A percentile compares a stretch with the other conserved stretches of the same genome.
These are phyloP conservation scores for Urochloa ruziziensis DNA, from an alignment of 176 grass and related monocot genomes.

Conservation along the genomic window DNA sequence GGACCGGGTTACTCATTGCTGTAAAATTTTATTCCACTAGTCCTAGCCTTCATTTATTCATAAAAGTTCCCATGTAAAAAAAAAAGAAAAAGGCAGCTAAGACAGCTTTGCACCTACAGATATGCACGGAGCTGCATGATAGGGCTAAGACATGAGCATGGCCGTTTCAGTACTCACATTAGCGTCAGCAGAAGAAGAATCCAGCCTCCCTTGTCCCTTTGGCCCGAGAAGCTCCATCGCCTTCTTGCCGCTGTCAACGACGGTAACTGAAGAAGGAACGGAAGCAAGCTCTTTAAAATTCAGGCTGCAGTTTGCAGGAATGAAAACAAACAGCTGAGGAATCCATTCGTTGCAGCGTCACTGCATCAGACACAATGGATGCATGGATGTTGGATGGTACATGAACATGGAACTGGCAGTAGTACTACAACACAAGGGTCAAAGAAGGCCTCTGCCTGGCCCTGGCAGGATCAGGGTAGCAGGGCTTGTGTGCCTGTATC, in stretches of 20 bases:
- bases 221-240: conserved; percentile 78
- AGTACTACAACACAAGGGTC: neutral
- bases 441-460: too few relatives aligned
- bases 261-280: conserved; percentile 56
- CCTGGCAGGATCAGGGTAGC: neutral
- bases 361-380: neutral
- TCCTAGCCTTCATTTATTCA: neutral
- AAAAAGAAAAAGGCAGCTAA: neutral
- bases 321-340: neutral
- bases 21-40: neutral
- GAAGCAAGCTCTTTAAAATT: neutral
- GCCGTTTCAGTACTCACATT: neutral
- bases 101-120: neutral
- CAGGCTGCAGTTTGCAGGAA: neutral
- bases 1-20: neutral
- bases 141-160: neutral
- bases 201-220: conserved; percentile 21
- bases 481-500: neutral
- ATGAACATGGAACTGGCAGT: neutral
- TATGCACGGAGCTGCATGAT: neutral
- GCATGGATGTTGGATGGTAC: neutral
- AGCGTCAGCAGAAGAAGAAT: neutral
- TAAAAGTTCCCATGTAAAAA: neutral
- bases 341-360: neutral
- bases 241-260: conserved; percentile 84